Evolutionary conservation across 2,329 filamentous ascomycete genomes (phyloP).

Genomic region (Zymoseptoria crescenta): DNA sequence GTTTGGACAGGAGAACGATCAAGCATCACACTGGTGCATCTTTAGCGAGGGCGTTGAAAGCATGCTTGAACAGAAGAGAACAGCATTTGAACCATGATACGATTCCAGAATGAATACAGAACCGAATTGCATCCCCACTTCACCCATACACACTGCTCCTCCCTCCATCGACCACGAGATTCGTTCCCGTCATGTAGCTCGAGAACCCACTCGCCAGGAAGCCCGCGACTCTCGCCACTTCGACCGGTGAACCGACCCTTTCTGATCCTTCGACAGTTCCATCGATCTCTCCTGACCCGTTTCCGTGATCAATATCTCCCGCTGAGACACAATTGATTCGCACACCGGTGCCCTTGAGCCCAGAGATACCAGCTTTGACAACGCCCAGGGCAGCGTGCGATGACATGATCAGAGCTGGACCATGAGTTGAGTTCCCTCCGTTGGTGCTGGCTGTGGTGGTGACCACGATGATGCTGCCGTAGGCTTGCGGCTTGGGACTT

Average conservation of each 20-base stretch:
- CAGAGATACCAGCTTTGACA: conserved; percentile 50
- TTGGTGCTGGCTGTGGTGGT: conserved; percentile 49
- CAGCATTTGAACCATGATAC: no score
- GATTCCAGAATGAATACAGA: no score
- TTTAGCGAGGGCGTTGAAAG: background rate
- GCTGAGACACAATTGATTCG: conserved; percentile 49
- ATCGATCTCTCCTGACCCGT: conserved; percentile 44
- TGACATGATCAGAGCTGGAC: conserved; percentile 53
- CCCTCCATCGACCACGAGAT: conserved; percentile 56
- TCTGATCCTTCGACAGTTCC: conserved; percentile 52
- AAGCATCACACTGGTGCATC: background rate
- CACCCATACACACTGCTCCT: conserved; percentile 24
- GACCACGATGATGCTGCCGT: conserved; percentile 57
- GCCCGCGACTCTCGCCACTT: conserved; percentile 53
- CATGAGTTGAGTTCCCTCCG: conserved; percentile 47
- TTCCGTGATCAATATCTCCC: conserved; percentile 41
- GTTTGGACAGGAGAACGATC: background rate
- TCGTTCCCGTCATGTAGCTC: conserved; percentile 54
- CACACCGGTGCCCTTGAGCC: conserved; percentile 51
- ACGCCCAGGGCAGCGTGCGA: conserved; percentile 55
- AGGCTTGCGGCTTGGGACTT: conserved; percentile 51
- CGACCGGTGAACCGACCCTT: conserved; percentile 48
- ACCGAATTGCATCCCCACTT: no score
- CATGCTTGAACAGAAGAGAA: background rate
- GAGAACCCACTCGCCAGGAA: conserved; percentile 57